phyloP scores from a whole-genome alignment of 75 land plant species.

The Pseudotsuga menziesii region DNA sequence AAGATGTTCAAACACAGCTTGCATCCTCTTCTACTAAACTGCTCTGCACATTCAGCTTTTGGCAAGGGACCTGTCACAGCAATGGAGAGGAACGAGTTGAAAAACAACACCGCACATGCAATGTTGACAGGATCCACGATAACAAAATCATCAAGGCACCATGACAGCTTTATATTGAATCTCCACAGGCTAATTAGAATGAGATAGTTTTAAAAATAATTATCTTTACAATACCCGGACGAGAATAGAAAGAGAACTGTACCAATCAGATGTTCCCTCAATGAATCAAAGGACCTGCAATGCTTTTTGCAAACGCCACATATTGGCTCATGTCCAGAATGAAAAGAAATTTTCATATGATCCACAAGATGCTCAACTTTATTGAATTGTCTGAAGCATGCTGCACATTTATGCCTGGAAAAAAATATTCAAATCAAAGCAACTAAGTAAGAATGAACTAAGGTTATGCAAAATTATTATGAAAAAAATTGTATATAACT shows the following conservation, averaged over 20 bases:
- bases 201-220: too few species aligned
- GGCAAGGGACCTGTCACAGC: conserved; percentile 47
- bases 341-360: conserved; percentile 68
- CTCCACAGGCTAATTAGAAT: too few species aligned
- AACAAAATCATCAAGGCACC: too few species aligned
- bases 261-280: conserved; percentile 84
- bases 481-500: too few species aligned
- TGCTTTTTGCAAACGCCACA: conserved; percentile 74
- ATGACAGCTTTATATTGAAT: too few species aligned
- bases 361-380: conserved; percentile 51
- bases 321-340: conserved; percentile 71
- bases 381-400: conserved; percentile 78
- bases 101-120: neutral
- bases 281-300: conserved; percentile 64
- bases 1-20: conserved; percentile 50
- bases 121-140: too few species aligned
- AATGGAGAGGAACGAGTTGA: neutral
- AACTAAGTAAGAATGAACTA: too few species aligned
- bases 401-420: conserved; percentile 65
- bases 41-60: conserved; percentile 50
- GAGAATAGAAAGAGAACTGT: neutral
- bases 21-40: conserved; percentile 54
- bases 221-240: too few species aligned
- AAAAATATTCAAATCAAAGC: too few species aligned
- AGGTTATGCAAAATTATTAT: too few species aligned